phyloP scores from a whole-genome alignment of 345 rosid genomes.

The Rubroshorea leprosula region DNA sequence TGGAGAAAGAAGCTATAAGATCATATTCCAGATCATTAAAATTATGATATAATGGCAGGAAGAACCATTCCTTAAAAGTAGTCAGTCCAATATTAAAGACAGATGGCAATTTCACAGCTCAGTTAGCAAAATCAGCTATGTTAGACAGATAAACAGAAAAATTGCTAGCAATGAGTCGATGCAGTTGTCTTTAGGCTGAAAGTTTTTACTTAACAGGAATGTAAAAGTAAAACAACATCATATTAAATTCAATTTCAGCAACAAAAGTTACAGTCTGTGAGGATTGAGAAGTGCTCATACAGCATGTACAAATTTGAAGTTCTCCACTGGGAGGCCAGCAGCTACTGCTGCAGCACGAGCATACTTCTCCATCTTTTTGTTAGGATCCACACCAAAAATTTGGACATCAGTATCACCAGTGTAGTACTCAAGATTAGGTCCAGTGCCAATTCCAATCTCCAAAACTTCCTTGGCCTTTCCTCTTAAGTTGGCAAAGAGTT shows the following conservation, averaged over 20 bases:
- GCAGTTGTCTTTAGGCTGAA: neutral
- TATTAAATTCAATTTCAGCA: neutral
- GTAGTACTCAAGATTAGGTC: constrained; percentile 76
- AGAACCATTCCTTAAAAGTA: neutral
- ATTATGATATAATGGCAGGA: neutral
- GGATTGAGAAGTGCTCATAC: constrained; percentile 30
- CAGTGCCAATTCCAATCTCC: constrained; percentile 88
- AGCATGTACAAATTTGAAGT: constrained; percentile 62
- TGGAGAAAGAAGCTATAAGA: neutral
- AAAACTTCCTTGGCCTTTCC: constrained; percentile 57
- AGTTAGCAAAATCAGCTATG: too few species aligned
- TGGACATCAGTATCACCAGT: constrained; percentile 34
- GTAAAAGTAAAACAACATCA: neutral
- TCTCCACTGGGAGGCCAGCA: constrained; percentile 49
- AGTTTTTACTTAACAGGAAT: too few species aligned
- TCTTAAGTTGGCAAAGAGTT: constrained; percentile 47
- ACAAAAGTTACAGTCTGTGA: neutral
- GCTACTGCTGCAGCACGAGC: constrained; percentile 51
- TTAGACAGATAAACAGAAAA: too few species aligned
- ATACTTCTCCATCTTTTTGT: constrained; percentile 64
- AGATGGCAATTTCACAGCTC: too few species aligned
- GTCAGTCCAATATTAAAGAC: too few species aligned
- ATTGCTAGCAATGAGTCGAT: too few species aligned
- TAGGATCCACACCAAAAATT: constrained; percentile 76
- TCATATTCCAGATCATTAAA: neutral